phyloP scores from a whole-genome alignment of 768 basidiomycete genomes.

The Trametes maxima region DNA sequence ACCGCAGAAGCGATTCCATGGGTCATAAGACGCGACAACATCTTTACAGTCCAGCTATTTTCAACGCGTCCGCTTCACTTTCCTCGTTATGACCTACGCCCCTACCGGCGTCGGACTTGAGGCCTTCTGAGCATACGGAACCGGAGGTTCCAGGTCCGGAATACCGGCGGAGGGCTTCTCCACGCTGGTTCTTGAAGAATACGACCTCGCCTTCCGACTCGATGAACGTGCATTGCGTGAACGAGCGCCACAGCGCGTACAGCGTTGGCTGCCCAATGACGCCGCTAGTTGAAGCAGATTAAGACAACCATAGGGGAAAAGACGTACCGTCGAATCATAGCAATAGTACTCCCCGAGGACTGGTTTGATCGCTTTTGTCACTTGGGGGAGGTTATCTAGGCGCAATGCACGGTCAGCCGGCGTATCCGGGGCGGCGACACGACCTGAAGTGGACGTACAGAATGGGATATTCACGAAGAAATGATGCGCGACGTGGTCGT shows the following conservation, averaged over 20 bases:
- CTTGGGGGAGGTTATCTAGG: conserved; percentile 33
- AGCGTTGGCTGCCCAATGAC: conserved; percentile 22
- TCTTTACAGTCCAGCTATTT: conserved; percentile 5
- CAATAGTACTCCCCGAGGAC: conserved; percentile 35
- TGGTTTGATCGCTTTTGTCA: conserved; percentile 33
- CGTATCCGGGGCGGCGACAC: neutral
- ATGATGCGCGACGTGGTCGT: conserved; percentile 38
- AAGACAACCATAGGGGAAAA: neutral
- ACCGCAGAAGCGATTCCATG: neutral
- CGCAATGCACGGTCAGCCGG: neutral
- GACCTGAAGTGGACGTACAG: conserved; percentile 9
- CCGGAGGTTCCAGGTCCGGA: neutral
- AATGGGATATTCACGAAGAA: conserved; percentile 33
- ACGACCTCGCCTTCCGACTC: conserved; percentile 35
- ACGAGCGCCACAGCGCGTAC: conserved; percentile 35
- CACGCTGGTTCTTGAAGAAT: conserved; percentile 35
- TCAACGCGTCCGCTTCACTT: conserved; percentile 3
- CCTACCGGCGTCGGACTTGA: neutral
- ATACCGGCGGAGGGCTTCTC: conserved; percentile 26
- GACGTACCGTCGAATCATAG: conserved; percentile 31
- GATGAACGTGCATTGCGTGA: conserved; percentile 36
- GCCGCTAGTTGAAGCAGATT: neutral
- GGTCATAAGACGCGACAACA: neutral
- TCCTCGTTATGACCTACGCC: neutral
- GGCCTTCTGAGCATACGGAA: neutral